Evolutionary conservation across 768 basidiomycete genomes (phyloP), one percentile per base, ranked within the genome.

Genomic region (Hericium rajendrae): DNA sequence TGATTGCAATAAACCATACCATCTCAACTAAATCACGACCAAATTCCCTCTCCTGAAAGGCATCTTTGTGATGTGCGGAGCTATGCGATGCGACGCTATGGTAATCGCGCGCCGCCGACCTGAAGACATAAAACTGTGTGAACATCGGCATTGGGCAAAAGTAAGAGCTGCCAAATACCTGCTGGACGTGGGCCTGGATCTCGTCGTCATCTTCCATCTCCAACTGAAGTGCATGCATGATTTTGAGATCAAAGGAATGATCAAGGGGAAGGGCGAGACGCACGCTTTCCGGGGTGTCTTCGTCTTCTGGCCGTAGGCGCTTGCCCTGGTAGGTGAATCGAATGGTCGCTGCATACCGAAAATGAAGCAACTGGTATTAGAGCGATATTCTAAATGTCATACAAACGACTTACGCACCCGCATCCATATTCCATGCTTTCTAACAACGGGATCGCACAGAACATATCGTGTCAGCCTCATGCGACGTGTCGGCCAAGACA

Each of bases 251-350:
- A 24, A 12, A 8, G 26, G 15, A 37, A n/a, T 37, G n/a, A 38
- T 9, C 53, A 43, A 10, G 18, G n/a, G 12, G 26, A 15, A 22
- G 13, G 43, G 18, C n/a, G 32, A n/a, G 9, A 26, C 39, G 24
- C 24, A 54, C 54, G 41, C 41, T 54, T 41, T 54, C 54, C 13
- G 54, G 54, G 9, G 54, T 54, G 12, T 54, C 54, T 16, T 48
- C 54, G 22, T 54, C 54, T 13, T 53, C 52, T 11, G 37, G 37
- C 13, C 40, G 43, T 16, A 54, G 24, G 24, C 40, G 38, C 16
- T 26, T 41, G 9, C 54, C 54, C n/a, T 43, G n/a, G 43, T 43
- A 54, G 12, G 41, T 43, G 20, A 54, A 54, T 3, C 54, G 39
- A 2, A 54, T n/a, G 2, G 43, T 24, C 20, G 10, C 54, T 54